phyloP scores from a whole-genome alignment of 2,329 filamentous ascomycete genomes.

The Truncatella angustata region DNA sequence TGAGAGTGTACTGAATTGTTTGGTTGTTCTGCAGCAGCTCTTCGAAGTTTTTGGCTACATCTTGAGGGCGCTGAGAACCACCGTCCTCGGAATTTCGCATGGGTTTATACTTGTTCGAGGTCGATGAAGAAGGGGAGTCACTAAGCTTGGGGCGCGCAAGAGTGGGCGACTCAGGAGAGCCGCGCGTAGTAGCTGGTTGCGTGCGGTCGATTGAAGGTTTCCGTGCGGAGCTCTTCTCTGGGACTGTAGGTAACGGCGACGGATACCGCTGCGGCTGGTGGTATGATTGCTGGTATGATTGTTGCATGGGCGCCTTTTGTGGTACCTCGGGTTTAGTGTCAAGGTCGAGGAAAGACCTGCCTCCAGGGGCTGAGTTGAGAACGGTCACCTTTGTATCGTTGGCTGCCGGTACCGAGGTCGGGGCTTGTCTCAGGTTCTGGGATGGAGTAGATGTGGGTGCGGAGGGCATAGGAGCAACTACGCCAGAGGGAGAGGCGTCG shows the following conservation, averaged over 20 bases:
- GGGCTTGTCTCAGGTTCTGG: constrained; percentile 1
- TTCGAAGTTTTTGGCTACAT: constrained; percentile 70
- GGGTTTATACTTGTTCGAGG: constrained; percentile 49
- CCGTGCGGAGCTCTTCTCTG: constrained; percentile 23
- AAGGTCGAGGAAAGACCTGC: constrained; percentile 8
- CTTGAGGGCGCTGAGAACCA: constrained; percentile 45
- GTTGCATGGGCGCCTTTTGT: constrained; percentile 17
- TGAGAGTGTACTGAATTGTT: constrained; percentile 80
- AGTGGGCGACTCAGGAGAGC: constrained; percentile 27
- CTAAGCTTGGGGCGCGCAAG: constrained; percentile 39
- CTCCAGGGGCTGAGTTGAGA: constrained; percentile 11
- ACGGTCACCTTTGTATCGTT: constrained; percentile 20
- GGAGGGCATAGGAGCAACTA: constrained; percentile 8
- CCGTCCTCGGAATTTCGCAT: constrained; percentile 60
- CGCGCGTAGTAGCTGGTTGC: constrained; percentile 14
- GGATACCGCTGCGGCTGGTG: no score
- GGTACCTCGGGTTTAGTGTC: constrained; percentile 22
- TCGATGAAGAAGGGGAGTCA: constrained; percentile 50
- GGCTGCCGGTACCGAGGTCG: background rate
- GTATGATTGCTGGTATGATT: no score
- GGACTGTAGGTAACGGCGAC: constrained; percentile 28
- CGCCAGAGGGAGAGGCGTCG: background rate
- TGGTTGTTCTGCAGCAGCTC: constrained; percentile 79
- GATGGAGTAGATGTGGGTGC: constrained; percentile 10
- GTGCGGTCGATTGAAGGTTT: constrained; percentile 6